phyloP scores from a whole-genome alignment of 495 filamentous ascomycete genomes.

The Lophium mytilinum region DNA sequence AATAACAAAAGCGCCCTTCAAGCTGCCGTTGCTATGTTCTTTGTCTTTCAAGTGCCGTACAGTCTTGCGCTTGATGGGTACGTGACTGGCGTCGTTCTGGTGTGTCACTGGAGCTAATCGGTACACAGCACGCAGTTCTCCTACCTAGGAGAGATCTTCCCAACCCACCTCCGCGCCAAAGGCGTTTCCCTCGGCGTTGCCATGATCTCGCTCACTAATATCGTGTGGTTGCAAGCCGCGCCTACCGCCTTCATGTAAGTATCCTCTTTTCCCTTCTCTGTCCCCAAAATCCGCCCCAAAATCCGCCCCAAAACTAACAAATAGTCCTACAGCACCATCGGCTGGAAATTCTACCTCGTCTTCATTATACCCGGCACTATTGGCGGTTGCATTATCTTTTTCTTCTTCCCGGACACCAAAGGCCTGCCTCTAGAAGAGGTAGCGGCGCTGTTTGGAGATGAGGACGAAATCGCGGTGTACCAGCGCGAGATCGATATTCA shows the following conservation, averaged over 20 bases:
- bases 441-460: constrained; percentile 23
- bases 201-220: constrained; percentile 18
- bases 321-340: constrained; percentile 1
- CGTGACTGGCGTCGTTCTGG: not conserved
- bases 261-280: not conserved
- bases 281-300: not conserved
- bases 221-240: constrained; percentile 19
- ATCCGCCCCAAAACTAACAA: not conserved
- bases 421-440: constrained; percentile 23
- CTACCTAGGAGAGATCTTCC: constrained; percentile 26
- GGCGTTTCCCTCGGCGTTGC: constrained; percentile 19
- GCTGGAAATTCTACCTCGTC: constrained; percentile 25
- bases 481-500: not conserved
- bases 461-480: constrained; percentile 16
- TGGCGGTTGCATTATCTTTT: constrained; percentile 6
- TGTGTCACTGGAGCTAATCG: not conserved
- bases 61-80: constrained; percentile 21
- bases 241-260: constrained; percentile 12
- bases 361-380: constrained; percentile 21
- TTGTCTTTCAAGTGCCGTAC: constrained; percentile 24
- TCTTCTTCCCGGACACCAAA: constrained; percentile 22
- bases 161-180: constrained; percentile 27
- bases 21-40: constrained; percentile 19
- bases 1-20: constrained; percentile 13
- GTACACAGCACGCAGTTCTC: constrained; percentile 18